Conservation (phyloP, 768 basidiomycete species). For the Serendipita indica region DNA sequence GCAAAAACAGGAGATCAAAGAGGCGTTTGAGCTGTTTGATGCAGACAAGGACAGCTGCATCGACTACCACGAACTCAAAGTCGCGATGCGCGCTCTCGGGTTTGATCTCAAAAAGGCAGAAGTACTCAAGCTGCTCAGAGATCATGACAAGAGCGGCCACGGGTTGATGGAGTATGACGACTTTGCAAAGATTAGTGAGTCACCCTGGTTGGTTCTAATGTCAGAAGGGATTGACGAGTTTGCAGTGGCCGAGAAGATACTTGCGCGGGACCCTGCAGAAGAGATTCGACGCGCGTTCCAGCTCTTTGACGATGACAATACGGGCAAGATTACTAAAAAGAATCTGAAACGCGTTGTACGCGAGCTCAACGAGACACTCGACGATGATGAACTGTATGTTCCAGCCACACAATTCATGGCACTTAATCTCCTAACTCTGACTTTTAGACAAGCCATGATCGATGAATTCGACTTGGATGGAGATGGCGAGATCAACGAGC, state of each 20-base stretch:
- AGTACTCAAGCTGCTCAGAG: constrained; percentile 83
- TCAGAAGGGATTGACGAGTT: not conserved
- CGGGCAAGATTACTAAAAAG: constrained; percentile 82
- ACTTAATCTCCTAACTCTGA: not conserved
- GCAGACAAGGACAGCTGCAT: constrained; percentile 93
- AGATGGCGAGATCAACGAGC: constrained; percentile 92
- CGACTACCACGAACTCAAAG: constrained; percentile 98
- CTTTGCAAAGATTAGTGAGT: constrained; percentile 84
- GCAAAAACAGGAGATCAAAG: constrained; percentile 92
- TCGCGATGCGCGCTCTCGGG: constrained; percentile 93
- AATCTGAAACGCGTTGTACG: constrained; percentile 90
- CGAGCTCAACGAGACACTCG: constrained; percentile 87
- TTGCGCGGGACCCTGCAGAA: constrained; percentile 89
- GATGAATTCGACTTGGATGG: constrained; percentile 99
- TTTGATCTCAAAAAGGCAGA: constrained; percentile 99
- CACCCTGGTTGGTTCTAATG: not conserved
- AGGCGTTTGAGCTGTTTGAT: constrained; percentile 98
- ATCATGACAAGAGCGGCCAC: constrained; percentile 72
- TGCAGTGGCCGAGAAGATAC: constrained; percentile 85
- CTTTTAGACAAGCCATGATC: constrained; percentile 98
- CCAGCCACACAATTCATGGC: not conserved
- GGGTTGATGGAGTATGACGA: constrained; percentile 85
- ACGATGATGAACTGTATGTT: constrained; percentile 63
- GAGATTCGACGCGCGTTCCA: constrained; percentile 94
- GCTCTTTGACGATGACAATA: constrained; percentile 90